A percentile compares a stretch with the other conserved stretches of the same genome.
Evolutionary conservation across 1,284 basidiomycete species (phyloP).

Genomic region (Malassezia japonica): DNA sequence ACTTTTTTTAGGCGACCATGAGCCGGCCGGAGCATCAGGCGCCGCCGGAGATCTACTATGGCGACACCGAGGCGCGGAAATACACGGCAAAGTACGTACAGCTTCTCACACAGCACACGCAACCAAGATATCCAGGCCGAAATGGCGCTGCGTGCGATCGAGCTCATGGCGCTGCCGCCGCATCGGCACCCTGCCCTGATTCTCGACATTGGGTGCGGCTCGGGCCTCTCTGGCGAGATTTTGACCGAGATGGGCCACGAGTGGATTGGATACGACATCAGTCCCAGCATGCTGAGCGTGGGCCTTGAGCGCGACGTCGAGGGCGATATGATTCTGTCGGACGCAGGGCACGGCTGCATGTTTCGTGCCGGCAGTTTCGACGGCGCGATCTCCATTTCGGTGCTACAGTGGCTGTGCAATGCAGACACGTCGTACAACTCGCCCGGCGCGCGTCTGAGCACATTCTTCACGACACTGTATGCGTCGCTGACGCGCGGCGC

Average conservation of each 20-base stretch:
- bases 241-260: conserved; percentile 84
- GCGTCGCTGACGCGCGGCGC: conserved; percentile 82
- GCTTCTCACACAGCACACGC: conserved; percentile 54
- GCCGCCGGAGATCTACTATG: conserved; percentile 97
- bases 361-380: conserved; percentile 95
- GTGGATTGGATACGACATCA: conserved; percentile 91
- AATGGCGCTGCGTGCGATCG: conserved; percentile 92
- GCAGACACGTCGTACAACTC: conserved; percentile 88
- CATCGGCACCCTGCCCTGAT: conserved; percentile 53
- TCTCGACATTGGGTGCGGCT: conserved; percentile 94
- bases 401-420: conserved; percentile 96
- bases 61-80: conserved; percentile 85
- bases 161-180: conserved; percentile 70
- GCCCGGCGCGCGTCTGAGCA: conserved; percentile 76
- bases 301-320: conserved; percentile 44
- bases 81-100: conserved; percentile 79
- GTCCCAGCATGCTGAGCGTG: conserved; percentile 70
- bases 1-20: conserved; percentile 54
- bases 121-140: conserved; percentile 94
- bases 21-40: conserved; percentile 89
- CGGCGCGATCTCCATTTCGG: conserved; percentile 95
- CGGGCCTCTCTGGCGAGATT: conserved; percentile 95
- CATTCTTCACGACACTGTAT: conserved; percentile 95
- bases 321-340: conserved; percentile 48
- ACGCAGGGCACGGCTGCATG: conserved; percentile 53